phyloP scores from a whole-genome alignment of 1,284 basidiomycete species.

The Austroboletus novae-zelandiae region DNA sequence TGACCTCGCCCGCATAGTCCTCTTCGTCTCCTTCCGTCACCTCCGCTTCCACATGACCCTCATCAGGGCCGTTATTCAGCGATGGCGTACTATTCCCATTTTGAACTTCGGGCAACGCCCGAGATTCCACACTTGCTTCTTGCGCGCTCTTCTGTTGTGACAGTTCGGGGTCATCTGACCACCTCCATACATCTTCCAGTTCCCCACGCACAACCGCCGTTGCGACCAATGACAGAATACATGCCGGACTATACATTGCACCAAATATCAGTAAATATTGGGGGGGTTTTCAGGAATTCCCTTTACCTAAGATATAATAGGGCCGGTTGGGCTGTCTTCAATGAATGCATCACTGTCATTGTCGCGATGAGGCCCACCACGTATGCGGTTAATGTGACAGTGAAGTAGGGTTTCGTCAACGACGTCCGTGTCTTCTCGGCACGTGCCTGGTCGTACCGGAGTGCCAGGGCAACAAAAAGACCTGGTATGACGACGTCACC shows the following conservation, averaged over 20 bases:
- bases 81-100: constrained; percentile 21
- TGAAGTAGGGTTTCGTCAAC: constrained; percentile 81
- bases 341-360: constrained; percentile 86
- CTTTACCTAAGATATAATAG: constrained; percentile 86
- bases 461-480: constrained; percentile 84
- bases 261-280: constrained; percentile 7
- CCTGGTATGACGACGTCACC: constrained; percentile 92
- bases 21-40: constrained; percentile 12
- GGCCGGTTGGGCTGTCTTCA: constrained; percentile 85
- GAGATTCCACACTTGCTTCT: constrained; percentile 9
- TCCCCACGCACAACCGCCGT: constrained; percentile 58
- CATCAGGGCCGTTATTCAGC: constrained; percentile 10
- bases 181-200: constrained; percentile 58
- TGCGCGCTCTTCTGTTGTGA: constrained; percentile 12
- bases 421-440: constrained; percentile 28
- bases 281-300: constrained; percentile 5
- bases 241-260: constrained; percentile 53
- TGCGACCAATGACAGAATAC: constrained; percentile 59
- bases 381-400: constrained; percentile 71
- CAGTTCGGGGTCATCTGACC: constrained; percentile 50
- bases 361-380: constrained; percentile 76
- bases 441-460: constrained; percentile 81
- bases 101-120: constrained; percentile 13
- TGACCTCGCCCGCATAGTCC: constrained; percentile 5
- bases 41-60: constrained; percentile 8